Base-by-base conservation (phyloP, 169 alveolate genomes). In the Plasmodium falciparum region DNA sequence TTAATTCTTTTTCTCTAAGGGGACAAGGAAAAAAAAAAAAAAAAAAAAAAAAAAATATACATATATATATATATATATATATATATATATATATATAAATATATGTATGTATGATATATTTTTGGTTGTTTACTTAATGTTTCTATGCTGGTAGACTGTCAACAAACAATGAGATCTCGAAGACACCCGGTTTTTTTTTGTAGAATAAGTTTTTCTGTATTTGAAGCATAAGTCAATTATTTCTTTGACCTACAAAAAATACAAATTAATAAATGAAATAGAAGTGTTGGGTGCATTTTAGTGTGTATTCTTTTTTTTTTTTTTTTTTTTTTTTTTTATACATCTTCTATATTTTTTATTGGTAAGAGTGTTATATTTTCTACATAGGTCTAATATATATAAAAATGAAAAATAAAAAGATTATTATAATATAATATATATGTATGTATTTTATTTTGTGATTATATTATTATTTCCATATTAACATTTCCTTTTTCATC, bases 401-500 rank as follows among this genome's bases (percentile, higher is more conserved):
- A 80, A 9, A 20, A 29, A 56, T 62, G 7, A 54, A 6, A 22
- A 33, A 47, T 54, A 66, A 17, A 49, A 17, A 20, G n/a, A 20
- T 20, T n/a, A n/a, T 3, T 54, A 54, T 22, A 22, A 50, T 13
- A 50, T 22, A 49, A 50, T 13, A 50, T 22, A 54, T 47, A 54
- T 43, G 20, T 50, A 61, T 20, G 52, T 17, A 54, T 24, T 58
- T 39, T 58, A 13, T 54, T 73, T 49, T 73, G 11, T 33, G 8
- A 11, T 74, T 13, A 1, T 58, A 15, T 78, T 43, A 45, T 65
- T 20, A 50, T 59, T 80, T 80, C 43, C 58, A 26, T 45, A 69
- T 66, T 80, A 54, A 80, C 90, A 80, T 80, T 80, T 22, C 90
- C 90, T 2, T 80, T 80, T 66, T 80, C 73, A 13, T 80, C 90